Evolutionary conservation across 768 basidiomycete species (phyloP).

Genomic region (Tulasnella sp.): DNA sequence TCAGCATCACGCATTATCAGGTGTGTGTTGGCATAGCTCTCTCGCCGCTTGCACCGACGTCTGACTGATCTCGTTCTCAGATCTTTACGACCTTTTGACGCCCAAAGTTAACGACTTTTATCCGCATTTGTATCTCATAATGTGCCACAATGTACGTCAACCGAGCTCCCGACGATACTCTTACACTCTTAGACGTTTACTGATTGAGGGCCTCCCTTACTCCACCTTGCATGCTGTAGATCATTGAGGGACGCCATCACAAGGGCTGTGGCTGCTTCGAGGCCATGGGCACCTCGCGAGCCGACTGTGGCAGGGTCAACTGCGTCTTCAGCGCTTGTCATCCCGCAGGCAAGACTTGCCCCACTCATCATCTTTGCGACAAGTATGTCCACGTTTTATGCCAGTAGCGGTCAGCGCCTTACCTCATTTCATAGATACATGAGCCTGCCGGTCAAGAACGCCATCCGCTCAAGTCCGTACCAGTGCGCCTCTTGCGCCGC

Average conservation of each 20-base stretch:
- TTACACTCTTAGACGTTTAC: background rate
- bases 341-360: background rate
- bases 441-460: constrained; percentile 4
- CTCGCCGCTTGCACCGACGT: no score
- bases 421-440: background rate
- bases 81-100: background rate
- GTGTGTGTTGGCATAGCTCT: background rate
- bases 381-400: background rate
- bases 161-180: background rate
- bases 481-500: constrained; percentile 2
- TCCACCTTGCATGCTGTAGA: background rate
- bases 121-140: background rate
- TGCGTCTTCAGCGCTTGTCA: constrained; percentile 11
- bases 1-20: background rate
- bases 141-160: constrained; percentile 14
- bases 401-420: background rate
- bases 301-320: constrained; percentile 2
- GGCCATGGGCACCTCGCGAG: background rate
- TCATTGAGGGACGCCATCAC: constrained; percentile 14
- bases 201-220: background rate
- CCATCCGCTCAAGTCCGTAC: constrained; percentile 6
- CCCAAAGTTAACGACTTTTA: background rate
- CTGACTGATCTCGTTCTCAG: background rate
- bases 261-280: constrained; percentile 14
- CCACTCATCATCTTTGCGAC: background rate